Conservation (phyloP, 352 stramenopile genomes). For the Globisporangium apiculatum region DNA sequence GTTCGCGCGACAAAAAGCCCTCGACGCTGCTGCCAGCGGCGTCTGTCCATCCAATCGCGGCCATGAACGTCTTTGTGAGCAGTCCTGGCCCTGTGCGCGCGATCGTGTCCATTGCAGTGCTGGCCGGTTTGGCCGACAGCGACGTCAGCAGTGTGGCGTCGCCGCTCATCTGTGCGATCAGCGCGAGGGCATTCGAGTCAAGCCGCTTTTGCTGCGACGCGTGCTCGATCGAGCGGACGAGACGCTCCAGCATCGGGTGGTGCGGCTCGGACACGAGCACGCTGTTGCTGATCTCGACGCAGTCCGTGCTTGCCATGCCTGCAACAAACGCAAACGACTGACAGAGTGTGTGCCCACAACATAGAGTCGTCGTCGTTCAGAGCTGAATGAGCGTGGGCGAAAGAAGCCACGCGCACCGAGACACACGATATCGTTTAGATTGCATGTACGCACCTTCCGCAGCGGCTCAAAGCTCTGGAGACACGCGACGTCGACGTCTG, state of each 20-base stretch:
- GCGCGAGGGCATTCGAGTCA: slow-evolving; percentile 12
- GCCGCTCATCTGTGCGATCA: slow-evolving; percentile 21
- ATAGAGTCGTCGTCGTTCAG: background rate
- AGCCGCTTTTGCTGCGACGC: slow-evolving; percentile 10
- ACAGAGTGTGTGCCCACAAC: background rate
- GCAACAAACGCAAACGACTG: slow-evolving; percentile 40
- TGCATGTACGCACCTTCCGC: slow-evolving; percentile 12
- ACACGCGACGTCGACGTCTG: slow-evolving; percentile 66
- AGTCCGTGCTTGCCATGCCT: slow-evolving; percentile 59
- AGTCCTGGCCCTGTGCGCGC: slow-evolving; percentile 40
- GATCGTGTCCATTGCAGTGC: slow-evolving; percentile 33
- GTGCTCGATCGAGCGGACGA: slow-evolving; percentile 26
- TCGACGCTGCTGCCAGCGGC: background rate
- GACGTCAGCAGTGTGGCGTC: slow-evolving; percentile 1
- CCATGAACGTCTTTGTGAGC: slow-evolving; percentile 45
- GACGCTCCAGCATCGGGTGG: slow-evolving; percentile 24
- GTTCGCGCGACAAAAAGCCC: slow-evolving; percentile 19
- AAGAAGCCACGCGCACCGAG: background rate
- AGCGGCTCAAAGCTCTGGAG: slow-evolving; percentile 38
- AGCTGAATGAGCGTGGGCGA: background rate
- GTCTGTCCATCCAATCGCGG: slow-evolving; percentile 26
- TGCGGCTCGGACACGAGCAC: slow-evolving; percentile 27
- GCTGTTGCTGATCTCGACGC: slow-evolving; percentile 71
- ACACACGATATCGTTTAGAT: background rate
- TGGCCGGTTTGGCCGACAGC: background rate